Evolutionary conservation across 805 yeast species (phyloP), one percentile per base, ranked within the genome.

Genomic region (Jamesozyma lodderae): DNA sequence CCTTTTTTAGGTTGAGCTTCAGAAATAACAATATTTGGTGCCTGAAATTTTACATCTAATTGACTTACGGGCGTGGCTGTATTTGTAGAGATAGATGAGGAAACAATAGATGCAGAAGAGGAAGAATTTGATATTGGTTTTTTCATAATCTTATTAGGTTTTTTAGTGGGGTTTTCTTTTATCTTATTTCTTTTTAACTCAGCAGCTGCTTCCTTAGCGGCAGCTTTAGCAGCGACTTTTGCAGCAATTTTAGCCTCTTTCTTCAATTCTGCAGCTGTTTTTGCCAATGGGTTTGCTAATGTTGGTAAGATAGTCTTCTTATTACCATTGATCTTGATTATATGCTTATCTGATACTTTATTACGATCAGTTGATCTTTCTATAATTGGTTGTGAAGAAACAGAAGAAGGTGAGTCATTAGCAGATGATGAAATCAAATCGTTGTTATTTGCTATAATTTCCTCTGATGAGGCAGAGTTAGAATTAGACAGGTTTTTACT

Each of bases 301-400:
- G 66, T 63, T 13, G 68, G 69, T 11, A 64, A 45, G 6, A 55
- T 47, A 1, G 62, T 58, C 36, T 62, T 62, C 42, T 64, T 65
- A 42, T 65, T 65, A 1, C 69, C 68, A 20, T 46, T 53, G 32
- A 63, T 58, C 18, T 63, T 57, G 24, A 65, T 62, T 40, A 64
- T 63, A 45, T 62, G 62, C 29, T 60, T 45, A 36, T 53, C 57
- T 14, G 41, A 31, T 3, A 32, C 38, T 35, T 36, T 21, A 27
- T 36, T 38, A n/a, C 37, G 21, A 29, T 33, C 36, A 6, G 37
- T 33, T 18, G 37, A 37, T 21, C 24, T 20, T 31, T 37, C 40
- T 8, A 37, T 26, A 3, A 37, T n/a, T n/a, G 39, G 39, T 9
- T 20, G 14, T 22, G 25, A 21, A 15, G 29, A 15, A 16, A 23